Percentiles rank a stretch among this genome's conserved stretches.
Evolutionary conservation across 2,329 filamentous ascomycete species (phyloP).

Genomic region (Colletotrichum brevisporum): DNA sequence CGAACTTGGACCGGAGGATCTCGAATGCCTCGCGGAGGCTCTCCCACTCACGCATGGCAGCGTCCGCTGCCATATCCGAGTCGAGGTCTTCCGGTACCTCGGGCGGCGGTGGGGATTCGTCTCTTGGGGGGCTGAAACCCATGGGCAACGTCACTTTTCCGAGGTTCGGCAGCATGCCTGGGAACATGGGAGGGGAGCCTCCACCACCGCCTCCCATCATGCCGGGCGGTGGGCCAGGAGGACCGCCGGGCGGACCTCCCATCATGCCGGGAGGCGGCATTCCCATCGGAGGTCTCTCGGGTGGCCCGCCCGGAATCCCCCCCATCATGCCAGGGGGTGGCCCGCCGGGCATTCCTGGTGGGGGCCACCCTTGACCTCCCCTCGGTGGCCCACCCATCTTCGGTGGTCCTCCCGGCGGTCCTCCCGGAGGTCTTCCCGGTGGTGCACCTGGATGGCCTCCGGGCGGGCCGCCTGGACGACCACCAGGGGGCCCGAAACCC

Average conservation of each 20-base stretch:
- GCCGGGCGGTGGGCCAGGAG: slow-evolving; percentile 26
- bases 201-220: slow-evolving; percentile 44
- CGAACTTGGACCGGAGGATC: slow-evolving; percentile 75
- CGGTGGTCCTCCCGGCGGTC: slow-evolving; percentile 50
- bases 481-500: slow-evolving; percentile 61
- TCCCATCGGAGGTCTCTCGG: slow-evolving; percentile 10
- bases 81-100: slow-evolving; percentile 67
- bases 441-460: slow-evolving; percentile 44
- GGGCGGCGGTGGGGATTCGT: slow-evolving; percentile 56
- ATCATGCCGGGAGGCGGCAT: slow-evolving; percentile 20
- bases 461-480: slow-evolving; percentile 45
- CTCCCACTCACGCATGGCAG: slow-evolving; percentile 85
- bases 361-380: slow-evolving; percentile 27
- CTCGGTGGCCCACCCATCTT: slow-evolving; percentile 16
- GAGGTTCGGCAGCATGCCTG: slow-evolving; percentile 69
- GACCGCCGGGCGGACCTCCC: slow-evolving; percentile 42
- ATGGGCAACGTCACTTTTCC: slow-evolving; percentile 65
- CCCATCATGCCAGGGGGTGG: slow-evolving; percentile 26
- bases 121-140: slow-evolving; percentile 67
- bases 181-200: slow-evolving; percentile 61
- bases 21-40: slow-evolving; percentile 80
- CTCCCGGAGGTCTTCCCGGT: slow-evolving; percentile 40
- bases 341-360: slow-evolving; percentile 24
- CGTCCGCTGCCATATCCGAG: slow-evolving; percentile 74
- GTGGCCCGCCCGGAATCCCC: slow-evolving; percentile 21